Percentiles rank a stretch among this genome's conserved stretches.
phyloP scores from a whole-genome alignment of 2,329 filamentous ascomycete species.

The Stemphylium beticola region DNA sequence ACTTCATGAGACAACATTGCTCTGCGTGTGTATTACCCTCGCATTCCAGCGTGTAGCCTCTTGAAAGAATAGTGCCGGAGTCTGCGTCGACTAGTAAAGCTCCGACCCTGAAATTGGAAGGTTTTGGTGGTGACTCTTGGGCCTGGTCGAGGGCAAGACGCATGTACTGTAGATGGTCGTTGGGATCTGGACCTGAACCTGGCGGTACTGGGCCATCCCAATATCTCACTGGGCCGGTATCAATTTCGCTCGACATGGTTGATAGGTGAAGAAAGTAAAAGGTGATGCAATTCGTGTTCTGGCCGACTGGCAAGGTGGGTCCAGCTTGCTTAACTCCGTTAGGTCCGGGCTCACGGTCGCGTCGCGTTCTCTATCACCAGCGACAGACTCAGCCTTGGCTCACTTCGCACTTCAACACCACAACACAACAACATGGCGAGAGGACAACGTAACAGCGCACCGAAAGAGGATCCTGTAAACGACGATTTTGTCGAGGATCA shows the following conservation, averaged over 20 bases:
- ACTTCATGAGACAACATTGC: constrained; percentile 86
- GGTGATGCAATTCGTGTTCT: constrained; percentile 12
- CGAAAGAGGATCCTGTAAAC: constrained; percentile 10
- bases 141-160: constrained; percentile 77
- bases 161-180: constrained; percentile 61
- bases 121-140: constrained; percentile 78
- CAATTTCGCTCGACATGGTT: constrained; percentile 28
- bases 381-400: constrained; percentile 6
- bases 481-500: constrained; percentile 53
- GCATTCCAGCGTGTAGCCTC: constrained; percentile 90
- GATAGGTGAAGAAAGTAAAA: constrained; percentile 13
- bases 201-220: constrained; percentile 30
- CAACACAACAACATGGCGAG: constrained; percentile 9
- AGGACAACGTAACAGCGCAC: constrained; percentile 11
- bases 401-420: constrained; percentile 11
- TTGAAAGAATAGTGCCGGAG: constrained; percentile 69
- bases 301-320: constrained; percentile 7
- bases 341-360: constrained; percentile 32
- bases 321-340: constrained; percentile 18
- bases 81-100: constrained; percentile 75
- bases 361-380: constrained; percentile 28
- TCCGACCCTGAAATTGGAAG: constrained; percentile 92
- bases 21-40: constrained; percentile 96
- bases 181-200: constrained; percentile 26
- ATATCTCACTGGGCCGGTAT: constrained; percentile 22